A percentile compares a stretch with the other conserved stretches of the same genome.
phyloP scores from a whole-genome alignment of 345 rosid species.

The Rhizophora mangle region DNA sequence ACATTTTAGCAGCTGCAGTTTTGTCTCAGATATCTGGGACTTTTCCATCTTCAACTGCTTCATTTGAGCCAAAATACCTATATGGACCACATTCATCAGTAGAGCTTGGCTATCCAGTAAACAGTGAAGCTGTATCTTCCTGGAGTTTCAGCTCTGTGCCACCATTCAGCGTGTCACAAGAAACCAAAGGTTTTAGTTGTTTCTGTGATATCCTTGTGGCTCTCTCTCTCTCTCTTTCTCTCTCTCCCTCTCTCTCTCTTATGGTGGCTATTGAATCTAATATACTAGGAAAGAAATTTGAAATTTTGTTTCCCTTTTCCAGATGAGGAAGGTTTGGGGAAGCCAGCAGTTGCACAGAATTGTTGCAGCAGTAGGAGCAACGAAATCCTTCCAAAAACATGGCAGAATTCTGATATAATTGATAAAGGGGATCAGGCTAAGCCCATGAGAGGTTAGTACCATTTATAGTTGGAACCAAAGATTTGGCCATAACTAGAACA shows the following conservation, averaged over 20 bases:
- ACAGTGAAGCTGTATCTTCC: conserved; percentile 43
- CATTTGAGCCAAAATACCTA: conserved; percentile 44
- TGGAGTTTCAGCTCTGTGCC: conserved; percentile 43
- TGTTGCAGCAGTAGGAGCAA: conserved; percentile 42
- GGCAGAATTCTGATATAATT: conserved; percentile 30
- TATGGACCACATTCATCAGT: conserved; percentile 48
- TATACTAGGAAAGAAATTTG: not conserved
- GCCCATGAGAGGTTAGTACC: conserved; percentile 43
- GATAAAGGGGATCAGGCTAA: conserved; percentile 29
- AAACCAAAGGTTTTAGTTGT: conserved; percentile 38
- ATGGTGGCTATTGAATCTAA: not conserved
- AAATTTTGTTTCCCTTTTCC: not conserved
- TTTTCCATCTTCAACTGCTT: conserved; percentile 46
- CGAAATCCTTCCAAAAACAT: conserved; percentile 43
- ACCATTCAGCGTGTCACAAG: conserved; percentile 33
- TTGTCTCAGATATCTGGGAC: conserved; percentile 40
- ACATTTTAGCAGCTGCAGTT: conserved; percentile 36
- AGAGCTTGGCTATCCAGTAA: conserved; percentile 36
- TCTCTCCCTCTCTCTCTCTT: not conserved
- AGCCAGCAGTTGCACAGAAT: conserved; percentile 22
- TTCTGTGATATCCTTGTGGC: not conserved
- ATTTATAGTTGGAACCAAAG: conserved; percentile 9
- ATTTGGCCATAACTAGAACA: not conserved
- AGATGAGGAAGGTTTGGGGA: conserved; percentile 37
- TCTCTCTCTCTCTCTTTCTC: not conserved